Conservation (phyloP, 2,329 filamentous ascomycete genomes). For the Colletotrichum tamarilloi region DNA sequence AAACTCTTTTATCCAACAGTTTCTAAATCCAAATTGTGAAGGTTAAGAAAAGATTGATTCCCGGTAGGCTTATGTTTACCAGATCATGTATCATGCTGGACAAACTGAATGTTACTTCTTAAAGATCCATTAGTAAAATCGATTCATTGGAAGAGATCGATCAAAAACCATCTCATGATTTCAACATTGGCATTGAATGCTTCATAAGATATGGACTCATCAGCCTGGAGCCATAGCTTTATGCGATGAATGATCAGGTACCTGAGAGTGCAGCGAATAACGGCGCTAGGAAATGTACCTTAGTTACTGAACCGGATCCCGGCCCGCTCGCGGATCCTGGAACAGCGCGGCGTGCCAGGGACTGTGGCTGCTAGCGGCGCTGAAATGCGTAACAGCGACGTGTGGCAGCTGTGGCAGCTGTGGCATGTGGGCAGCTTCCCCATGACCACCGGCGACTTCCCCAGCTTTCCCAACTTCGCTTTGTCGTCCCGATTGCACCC, state of each 20-base stretch:
- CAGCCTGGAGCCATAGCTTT: not conserved
- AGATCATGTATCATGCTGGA: not conserved
- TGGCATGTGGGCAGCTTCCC: conserved; percentile 16
- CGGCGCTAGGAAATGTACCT: not conserved
- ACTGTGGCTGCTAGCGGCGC: not conserved
- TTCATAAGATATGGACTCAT: not conserved
- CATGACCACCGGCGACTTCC: conserved; percentile 1
- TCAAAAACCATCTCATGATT: too few species aligned
- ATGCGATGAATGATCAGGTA: not conserved
- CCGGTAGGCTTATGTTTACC: not conserved
- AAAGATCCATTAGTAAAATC: too few species aligned
- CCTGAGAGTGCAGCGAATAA: not conserved
- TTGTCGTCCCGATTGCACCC: conserved; percentile 17
- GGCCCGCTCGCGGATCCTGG: conserved; percentile 21
- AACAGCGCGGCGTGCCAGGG: conserved; percentile 3
- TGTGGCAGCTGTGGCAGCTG: conserved; percentile 12
- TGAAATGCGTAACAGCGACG: conserved; percentile 13
- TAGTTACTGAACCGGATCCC: conserved; percentile 6
- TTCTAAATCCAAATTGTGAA: not conserved
- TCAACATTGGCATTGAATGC: not conserved
- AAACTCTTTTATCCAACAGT: not conserved
- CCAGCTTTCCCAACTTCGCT: conserved; percentile 18
- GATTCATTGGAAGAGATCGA: not conserved
- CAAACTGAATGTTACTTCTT: not conserved
- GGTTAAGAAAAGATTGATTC: not conserved